Conservation (phyloP, 257 asterid genomes). For the Nicotiana paniculata region DNA sequence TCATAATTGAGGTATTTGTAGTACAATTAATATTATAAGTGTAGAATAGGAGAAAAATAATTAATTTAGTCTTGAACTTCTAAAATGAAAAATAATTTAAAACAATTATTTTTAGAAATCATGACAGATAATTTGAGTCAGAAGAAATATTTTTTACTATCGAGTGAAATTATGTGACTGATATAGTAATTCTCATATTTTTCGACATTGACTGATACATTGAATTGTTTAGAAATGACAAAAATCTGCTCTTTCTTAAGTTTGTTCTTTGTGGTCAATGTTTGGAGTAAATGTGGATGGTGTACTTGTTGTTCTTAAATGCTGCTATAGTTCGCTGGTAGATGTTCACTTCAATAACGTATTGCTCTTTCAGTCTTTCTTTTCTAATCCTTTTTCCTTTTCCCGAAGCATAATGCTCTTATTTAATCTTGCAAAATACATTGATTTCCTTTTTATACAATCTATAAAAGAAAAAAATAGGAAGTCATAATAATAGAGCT, state of each 20-base stretch:
- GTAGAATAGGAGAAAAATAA: too few relatives aligned
- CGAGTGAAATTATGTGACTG: neutral
- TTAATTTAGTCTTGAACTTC: too few relatives aligned
- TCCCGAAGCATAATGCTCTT: neutral
- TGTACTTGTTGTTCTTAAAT: neutral
- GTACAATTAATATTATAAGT: too few relatives aligned
- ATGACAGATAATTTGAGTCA: too few relatives aligned
- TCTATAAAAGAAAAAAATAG: neutral
- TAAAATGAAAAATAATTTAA: too few relatives aligned
- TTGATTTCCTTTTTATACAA: neutral
- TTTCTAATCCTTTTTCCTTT: too few relatives aligned
- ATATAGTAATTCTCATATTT: neutral
- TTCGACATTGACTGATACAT: neutral
- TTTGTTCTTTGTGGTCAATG: neutral
- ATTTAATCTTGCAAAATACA: neutral
- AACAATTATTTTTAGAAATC: too few relatives aligned
- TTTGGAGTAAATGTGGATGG: neutral
- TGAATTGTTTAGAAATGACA: conserved; percentile 1
- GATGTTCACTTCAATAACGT: neutral
- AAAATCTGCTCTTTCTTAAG: neutral
- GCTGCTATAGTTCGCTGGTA: neutral
- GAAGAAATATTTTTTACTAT: too few relatives aligned
- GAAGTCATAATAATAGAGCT: neutral
- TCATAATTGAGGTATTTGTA: too few relatives aligned
- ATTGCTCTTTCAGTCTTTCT: too few relatives aligned